A percentile compares a stretch with the other conserved stretches of the same genome.
Evolutionary conservation across 169 alveolate genomes (phyloP).

Genomic region (Plasmodium sp.): DNA sequence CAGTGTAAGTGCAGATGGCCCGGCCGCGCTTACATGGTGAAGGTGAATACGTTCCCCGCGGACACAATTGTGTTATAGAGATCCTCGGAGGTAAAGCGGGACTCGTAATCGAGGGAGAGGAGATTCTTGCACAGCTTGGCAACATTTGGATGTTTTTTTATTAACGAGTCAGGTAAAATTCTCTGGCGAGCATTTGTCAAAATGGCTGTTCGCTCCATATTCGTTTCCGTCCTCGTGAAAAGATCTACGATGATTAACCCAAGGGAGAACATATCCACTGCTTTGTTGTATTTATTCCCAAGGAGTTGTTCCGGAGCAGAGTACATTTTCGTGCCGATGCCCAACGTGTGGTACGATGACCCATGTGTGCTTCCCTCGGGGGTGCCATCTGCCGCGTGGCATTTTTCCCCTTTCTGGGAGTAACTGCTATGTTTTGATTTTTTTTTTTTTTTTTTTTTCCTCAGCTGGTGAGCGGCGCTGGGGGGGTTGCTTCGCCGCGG

Average conservation of each 20-base stretch:
- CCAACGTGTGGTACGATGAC: constrained; percentile 62
- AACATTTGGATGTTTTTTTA: constrained; percentile 60
- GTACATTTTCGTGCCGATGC: constrained; percentile 78
- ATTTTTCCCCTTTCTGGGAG: neutral
- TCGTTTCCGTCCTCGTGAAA: constrained; percentile 73
- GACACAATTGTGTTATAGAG: constrained; percentile 21
- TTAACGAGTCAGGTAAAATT: constrained; percentile 71
- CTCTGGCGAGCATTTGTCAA: constrained; percentile 76
- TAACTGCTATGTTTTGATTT: neutral
- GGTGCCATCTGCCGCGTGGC: neutral
- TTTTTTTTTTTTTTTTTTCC: neutral
- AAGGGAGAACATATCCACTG: constrained; percentile 79
- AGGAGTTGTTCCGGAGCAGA: constrained; percentile 82
- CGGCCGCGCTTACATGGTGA: too few species aligned
- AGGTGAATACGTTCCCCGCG: constrained; percentile 1
- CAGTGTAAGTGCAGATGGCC: too few species aligned
- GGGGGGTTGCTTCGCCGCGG: neutral
- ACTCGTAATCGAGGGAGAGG: constrained; percentile 36
- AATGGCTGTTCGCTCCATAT: constrained; percentile 76
- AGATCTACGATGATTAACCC: constrained; percentile 76
- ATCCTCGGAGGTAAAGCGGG: constrained; percentile 40
- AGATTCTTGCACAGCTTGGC: constrained; percentile 56
- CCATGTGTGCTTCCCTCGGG: neutral
- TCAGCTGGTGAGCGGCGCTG: neutral
- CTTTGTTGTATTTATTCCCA: constrained; percentile 67